Conservation (phyloP, 2,329 filamentous ascomycete species). For the Hypoxylon sp. region DNA sequence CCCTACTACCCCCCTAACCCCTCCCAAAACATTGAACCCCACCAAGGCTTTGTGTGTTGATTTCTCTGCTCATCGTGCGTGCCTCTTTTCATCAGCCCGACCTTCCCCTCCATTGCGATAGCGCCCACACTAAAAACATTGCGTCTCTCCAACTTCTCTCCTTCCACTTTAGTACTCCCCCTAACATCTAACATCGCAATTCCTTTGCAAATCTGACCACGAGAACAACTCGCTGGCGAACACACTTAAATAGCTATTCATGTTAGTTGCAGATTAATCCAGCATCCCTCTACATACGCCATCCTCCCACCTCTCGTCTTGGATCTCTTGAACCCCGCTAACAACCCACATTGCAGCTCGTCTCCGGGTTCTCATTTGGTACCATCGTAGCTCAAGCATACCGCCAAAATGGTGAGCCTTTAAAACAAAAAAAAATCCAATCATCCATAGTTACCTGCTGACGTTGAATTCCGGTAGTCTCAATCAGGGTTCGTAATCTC, state of each 20-base stretch:
- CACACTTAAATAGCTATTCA: slow-evolving; percentile 25
- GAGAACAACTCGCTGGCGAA: slow-evolving; percentile 26
- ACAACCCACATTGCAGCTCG: slow-evolving; percentile 50
- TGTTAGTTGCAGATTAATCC: slow-evolving; percentile 40
- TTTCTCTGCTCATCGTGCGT: slow-evolving; percentile 39
- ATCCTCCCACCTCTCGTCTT: slow-evolving; percentile 24
- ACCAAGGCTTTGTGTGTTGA: slow-evolving; percentile 49
- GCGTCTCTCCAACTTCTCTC: slow-evolving; percentile 42
- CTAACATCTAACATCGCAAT: slow-evolving; percentile 38
- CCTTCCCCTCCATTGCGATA: slow-evolving; percentile 55
- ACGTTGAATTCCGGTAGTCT: slow-evolving; percentile 64
- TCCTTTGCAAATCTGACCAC: slow-evolving; percentile 34
- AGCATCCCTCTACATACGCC: slow-evolving; percentile 20
- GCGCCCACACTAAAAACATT: slow-evolving; percentile 52
- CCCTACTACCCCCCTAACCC: slow-evolving; percentile 15
- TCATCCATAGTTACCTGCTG: slow-evolving; percentile 32
- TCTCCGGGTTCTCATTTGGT: slow-evolving; percentile 46
- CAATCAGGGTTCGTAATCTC: slow-evolving; percentile 74
- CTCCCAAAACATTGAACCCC: slow-evolving; percentile 44
- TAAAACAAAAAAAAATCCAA: slow-evolving; percentile 13
- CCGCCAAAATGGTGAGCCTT: slow-evolving; percentile 52
- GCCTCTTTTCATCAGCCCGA: slow-evolving; percentile 47
- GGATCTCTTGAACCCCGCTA: slow-evolving; percentile 47
- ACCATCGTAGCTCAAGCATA: slow-evolving; percentile 42
- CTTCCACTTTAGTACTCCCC: slow-evolving; percentile 41